Base-by-base conservation (phyloP, 2,329 filamentous ascomycete genomes). In the Microascus cirrosus region DNA sequence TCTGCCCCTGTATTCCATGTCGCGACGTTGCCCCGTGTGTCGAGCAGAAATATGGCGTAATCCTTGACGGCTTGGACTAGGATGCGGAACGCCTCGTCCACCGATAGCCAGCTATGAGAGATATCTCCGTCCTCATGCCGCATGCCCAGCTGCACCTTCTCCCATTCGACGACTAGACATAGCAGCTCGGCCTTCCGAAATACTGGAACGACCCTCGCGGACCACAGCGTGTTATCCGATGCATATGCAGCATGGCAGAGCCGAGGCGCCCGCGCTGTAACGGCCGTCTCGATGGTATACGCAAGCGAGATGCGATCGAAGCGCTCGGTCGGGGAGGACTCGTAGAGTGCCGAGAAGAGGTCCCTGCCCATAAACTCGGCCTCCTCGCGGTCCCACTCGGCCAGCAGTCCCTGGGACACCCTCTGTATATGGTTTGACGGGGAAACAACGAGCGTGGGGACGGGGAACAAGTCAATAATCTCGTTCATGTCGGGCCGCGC, bases 41-140 rank as follows among this genome's bases (percentile, higher is more conserved):
- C 80, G 32, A 84, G 73, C 70, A 84, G 78, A 64, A 84, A 86
- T 60, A 85, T 85, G 59, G 81, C 81, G 62, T 83, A 84, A 60
- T 84, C 80, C 66, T 79, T 82, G 63, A 84, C 79, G 0, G 77
- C 80, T 61, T 85, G 78, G 39, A 85, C 73, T 35, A 87, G 71
- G 45, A 84, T 79, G n/a, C 79, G 79, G 64, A 84, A 84, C 4
- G 76, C 77, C 62, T 82, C 78, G 62, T 77, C 77, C 56, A 71
- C 67, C 63, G 78, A 76, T 57, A 68, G 64, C 36, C 64, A 65
- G 35, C 61, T 65, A 48, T 63, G 58, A n/a, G 61, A 61, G 10
- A 63, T 35, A 8, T 66, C 66, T 53, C 61, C 60, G 22, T 64
- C 59, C 10, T 50, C 12, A 0, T 60, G 54, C 2, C 51, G 53